These are phyloP conservation scores for Begonia peltatifolia DNA, from an alignment of 306 rosid species.

Conservation along the genomic window DNA sequence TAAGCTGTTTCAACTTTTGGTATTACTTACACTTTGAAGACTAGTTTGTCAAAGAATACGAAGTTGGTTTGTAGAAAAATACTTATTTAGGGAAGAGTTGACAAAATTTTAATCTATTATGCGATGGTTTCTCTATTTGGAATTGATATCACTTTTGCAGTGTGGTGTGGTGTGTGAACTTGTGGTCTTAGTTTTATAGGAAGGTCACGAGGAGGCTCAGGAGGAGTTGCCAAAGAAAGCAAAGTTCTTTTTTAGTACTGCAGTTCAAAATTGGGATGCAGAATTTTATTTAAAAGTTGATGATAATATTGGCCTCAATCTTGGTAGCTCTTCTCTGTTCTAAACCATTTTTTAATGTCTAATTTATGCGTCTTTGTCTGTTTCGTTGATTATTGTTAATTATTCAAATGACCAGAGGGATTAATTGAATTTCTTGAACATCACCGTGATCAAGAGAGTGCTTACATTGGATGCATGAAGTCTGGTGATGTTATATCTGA, in stretches of 20 bases:
- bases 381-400: slow-evolving; percentile 11
- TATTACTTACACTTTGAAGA: no score
- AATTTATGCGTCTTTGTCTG: slow-evolving; percentile 5
- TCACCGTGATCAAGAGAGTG: slow-evolving; percentile 79
- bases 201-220: slow-evolving; percentile 97
- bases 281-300: slow-evolving; percentile 93
- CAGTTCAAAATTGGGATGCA: slow-evolving; percentile 96
- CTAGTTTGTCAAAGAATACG: no score
- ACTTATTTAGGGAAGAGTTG: no score
- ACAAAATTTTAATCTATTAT: no score
- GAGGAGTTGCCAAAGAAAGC: slow-evolving; percentile 88
- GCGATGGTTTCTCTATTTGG: no score
- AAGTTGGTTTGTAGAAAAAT: no score
- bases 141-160: no score
- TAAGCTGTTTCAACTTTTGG: no score
- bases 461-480: slow-evolving; percentile 97
- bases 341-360: slow-evolving; percentile 5
- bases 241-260: slow-evolving; percentile 78
- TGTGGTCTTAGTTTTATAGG: slow-evolving; percentile 36
- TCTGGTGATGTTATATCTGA: slow-evolving; percentile 92
- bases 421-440: slow-evolving; percentile 79
- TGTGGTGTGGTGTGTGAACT: not conserved
- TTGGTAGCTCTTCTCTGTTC: slow-evolving; percentile 35
- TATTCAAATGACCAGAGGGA: slow-evolving; percentile 50
- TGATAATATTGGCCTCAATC: slow-evolving; percentile 67